These are phyloP conservation scores for Mortierella polycephala DNA, from an alignment of 371 early-diverging fungal genomes.

Conservation along the genomic window DNA sequence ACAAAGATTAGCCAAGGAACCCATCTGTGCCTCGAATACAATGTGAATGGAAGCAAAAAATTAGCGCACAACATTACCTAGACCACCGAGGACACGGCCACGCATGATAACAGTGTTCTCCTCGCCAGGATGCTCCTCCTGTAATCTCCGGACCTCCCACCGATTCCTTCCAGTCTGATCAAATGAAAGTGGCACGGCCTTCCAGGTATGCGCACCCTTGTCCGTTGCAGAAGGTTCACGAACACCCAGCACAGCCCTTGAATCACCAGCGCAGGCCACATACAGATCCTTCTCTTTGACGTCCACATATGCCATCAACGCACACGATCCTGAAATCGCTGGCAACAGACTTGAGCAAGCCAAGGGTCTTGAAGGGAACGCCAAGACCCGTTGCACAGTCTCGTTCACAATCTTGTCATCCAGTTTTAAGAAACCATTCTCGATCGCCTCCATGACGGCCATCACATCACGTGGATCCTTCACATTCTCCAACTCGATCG, in stretches of 20 bases:
- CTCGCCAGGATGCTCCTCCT: slow-evolving; percentile 84
- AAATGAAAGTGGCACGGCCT: slow-evolving; percentile 68
- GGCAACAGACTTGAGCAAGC: slow-evolving; percentile 53
- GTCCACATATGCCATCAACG: slow-evolving; percentile 79
- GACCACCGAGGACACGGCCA: slow-evolving; percentile 81
- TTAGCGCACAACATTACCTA: slow-evolving; percentile 60
- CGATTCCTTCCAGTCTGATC: slow-evolving; percentile 80
- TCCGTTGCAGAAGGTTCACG: slow-evolving; percentile 22
- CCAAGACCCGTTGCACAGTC: slow-evolving; percentile 59
- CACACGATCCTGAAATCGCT: slow-evolving; percentile 83
- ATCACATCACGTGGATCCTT: slow-evolving; percentile 32
- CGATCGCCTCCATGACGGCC: slow-evolving; percentile 56
- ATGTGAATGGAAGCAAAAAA: background rate
- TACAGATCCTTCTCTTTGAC: slow-evolving; percentile 69
- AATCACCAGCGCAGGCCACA: slow-evolving; percentile 85
- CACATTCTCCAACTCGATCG: slow-evolving; percentile 40
- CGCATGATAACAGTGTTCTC: slow-evolving; percentile 67
- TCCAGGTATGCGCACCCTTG: slow-evolving; percentile 57
- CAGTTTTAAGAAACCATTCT: slow-evolving; percentile 63
- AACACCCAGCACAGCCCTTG: slow-evolving; percentile 68
- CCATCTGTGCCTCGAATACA: background rate
- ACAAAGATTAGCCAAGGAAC: background rate
- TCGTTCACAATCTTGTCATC: slow-evolving; percentile 70
- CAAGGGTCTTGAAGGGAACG: slow-evolving; percentile 59
- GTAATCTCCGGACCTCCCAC: slow-evolving; percentile 69